Evolutionary conservation across 306 rosid genomes (phyloP), one percentile per base, ranked within the genome.

Genomic region (Chamaecrista fasciculata): DNA sequence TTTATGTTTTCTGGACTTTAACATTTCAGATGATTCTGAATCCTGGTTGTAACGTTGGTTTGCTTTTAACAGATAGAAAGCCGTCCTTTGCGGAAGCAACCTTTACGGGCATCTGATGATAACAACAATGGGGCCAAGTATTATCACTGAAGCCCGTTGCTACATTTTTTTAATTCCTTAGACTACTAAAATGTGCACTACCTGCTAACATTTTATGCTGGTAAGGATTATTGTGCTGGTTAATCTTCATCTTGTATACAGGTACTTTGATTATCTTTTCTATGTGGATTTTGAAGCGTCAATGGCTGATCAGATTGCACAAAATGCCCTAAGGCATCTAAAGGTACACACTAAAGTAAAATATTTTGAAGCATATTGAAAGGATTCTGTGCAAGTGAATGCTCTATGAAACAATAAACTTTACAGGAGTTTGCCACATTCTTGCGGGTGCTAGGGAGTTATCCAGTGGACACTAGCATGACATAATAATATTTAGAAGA

Each of bases 231-330:
- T 51, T 74, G 39, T 48, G 52, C 75, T 76, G 72, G 72, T 77
- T 53, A 21, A 61, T 70, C 46, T 61, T 77, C 24, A 64, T 62
- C 26, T 71, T 64, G n/a, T 78, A 23, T 40, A n/a, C 79, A 91
- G 99, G 76, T 85, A 84, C 79, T 94, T 94, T 46, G 99, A 87
- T 81, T 94, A 91, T 80, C 92, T 85, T 73, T 94, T 94, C 75
- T 94, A 91, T 79, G 95, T 89, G 76, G 99, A 94, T 82, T 88
- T 89, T 74, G 99, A 94, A 79, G 92, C 96, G 40, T 94, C 99
- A 56, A 91, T 94, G 99, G 99, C 99, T 76, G 91, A 94, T 50
- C 86, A 84, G 69, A 85, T 28, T 56, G 97, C 99, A 36, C 97
- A 94, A 79, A 94, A 94, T 61, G 99, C 99, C 65, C 85, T 94